phyloP scores from a whole-genome alignment of 148 eudicot genomes.

The Dysphania ambrosioides region DNA sequence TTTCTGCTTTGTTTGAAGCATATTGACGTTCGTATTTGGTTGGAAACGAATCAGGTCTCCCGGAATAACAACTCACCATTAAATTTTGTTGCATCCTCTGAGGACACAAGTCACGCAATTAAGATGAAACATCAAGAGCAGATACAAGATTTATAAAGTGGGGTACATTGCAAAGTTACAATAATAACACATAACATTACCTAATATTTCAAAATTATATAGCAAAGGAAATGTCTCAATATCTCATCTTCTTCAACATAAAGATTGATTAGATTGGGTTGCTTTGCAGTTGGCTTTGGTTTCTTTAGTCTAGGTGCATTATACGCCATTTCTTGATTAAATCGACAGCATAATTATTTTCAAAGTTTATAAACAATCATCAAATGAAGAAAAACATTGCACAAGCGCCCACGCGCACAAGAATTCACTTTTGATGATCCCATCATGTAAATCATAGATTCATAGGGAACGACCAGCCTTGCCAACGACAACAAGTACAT shows the following conservation, averaged over 20 bases:
- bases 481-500: neutral
- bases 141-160: too few relatives aligned
- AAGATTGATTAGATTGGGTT: neutral
- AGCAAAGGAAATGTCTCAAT: neutral
- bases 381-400: neutral
- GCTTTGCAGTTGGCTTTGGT: too few relatives aligned
- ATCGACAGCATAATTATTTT: neutral
- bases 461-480: neutral
- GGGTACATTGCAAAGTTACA: neutral
- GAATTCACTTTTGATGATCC: neutral
- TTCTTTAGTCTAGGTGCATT: neutral
- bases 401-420: neutral
- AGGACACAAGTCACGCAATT: conserved; percentile 30
- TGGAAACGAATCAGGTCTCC: conserved; percentile 27
- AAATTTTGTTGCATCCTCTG: conserved; percentile 34
- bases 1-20: conserved; percentile 29
- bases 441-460: neutral
- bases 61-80: conserved; percentile 21
- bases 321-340: neutral
- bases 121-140: neutral
- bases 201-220: too few relatives aligned
- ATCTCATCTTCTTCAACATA: neutral
- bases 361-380: neutral
- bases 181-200: neutral
- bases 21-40: conserved; percentile 32